Evolutionary conservation across 2,329 filamentous ascomycete genomes (phyloP).

Genomic region (Neophaeococcomyces aloes): DNA sequence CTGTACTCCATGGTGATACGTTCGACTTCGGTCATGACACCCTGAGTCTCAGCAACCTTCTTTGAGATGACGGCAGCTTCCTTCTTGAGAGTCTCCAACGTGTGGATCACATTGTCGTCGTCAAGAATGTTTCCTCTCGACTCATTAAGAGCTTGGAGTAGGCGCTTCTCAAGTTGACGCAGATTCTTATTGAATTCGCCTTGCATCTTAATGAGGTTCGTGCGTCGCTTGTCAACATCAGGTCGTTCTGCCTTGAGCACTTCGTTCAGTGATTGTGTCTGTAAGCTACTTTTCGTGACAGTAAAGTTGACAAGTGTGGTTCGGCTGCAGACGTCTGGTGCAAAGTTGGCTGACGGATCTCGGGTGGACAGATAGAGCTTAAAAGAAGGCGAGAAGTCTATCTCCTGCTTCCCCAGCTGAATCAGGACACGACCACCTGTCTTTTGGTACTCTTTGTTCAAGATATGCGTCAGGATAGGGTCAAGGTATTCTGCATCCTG

Average conservation of each 20-base stretch:
- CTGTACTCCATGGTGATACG: conserved; percentile 91
- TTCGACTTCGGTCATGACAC: conserved; percentile 96
- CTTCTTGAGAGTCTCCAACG: conserved; percentile 92
- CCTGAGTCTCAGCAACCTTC: conserved; percentile 94
- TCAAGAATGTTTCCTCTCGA: conserved; percentile 96
- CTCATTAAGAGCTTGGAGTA: conserved; percentile 91
- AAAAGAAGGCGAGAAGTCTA: conserved; percentile 96
- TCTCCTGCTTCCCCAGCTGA: conserved; percentile 96
- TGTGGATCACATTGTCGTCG: conserved; percentile 96
- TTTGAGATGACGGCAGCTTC: conserved; percentile 90
- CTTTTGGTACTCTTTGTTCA: conserved; percentile 99
- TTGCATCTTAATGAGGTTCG: conserved; percentile 96
- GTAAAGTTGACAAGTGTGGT: conserved; percentile 99
- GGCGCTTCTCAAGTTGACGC: conserved; percentile 83
- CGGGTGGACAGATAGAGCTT: conserved; percentile 89
- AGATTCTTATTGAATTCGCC: conserved; percentile 99
- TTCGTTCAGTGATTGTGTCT: conserved; percentile 94
- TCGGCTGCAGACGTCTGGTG: conserved; percentile 93
- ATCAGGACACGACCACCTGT: conserved; percentile 96
- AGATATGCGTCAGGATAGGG: conserved; percentile 91
- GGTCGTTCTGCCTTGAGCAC: conserved; percentile 95
- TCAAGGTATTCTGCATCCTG: conserved; percentile 97
- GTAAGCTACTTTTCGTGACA: conserved; percentile 95
- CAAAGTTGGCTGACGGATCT: conserved; percentile 90
- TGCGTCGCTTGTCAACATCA: conserved; percentile 90